Evolutionary conservation across 176 grass and related monocot species (phyloP).

Genomic region (Chrysopogon serrulatus): DNA sequence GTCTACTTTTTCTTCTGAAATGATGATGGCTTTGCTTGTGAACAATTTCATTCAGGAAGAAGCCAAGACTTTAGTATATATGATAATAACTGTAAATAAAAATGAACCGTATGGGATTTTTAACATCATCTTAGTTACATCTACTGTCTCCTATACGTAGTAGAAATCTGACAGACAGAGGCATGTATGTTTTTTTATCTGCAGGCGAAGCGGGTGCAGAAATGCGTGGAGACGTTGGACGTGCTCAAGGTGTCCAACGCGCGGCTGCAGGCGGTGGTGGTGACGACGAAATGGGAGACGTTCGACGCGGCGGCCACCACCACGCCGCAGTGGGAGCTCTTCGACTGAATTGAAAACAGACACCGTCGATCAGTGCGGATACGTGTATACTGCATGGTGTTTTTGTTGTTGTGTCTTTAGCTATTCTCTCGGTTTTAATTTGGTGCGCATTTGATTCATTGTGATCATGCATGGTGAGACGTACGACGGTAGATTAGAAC

Average conservation of each 20-base stretch:
- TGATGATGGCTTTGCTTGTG: not conserved
- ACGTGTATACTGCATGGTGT: not conserved
- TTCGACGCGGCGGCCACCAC: conserved; percentile 71
- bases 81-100: not conserved
- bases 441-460: conserved; percentile 23
- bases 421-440: conserved; percentile 30
- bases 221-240: conserved; percentile 90
- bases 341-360: conserved; percentile 63
- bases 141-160: not conserved
- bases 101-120: not conserved
- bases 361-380: not conserved
- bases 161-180: not conserved
- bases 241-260: conserved; percentile 71
- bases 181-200: not conserved
- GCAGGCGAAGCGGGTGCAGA: conserved; percentile 95
- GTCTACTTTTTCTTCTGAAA: not conserved
- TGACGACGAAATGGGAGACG: conserved; percentile 90
- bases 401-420: not conserved
- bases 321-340: conserved; percentile 65
- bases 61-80: no score
- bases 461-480: conserved; percentile 11
- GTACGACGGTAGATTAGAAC: conserved; percentile 11
- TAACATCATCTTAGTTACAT: not conserved
- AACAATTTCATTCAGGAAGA: not conserved
- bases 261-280: conserved; percentile 51